Conservation (phyloP, 140 eudicot species). For the Senecio squalidus region DNA sequence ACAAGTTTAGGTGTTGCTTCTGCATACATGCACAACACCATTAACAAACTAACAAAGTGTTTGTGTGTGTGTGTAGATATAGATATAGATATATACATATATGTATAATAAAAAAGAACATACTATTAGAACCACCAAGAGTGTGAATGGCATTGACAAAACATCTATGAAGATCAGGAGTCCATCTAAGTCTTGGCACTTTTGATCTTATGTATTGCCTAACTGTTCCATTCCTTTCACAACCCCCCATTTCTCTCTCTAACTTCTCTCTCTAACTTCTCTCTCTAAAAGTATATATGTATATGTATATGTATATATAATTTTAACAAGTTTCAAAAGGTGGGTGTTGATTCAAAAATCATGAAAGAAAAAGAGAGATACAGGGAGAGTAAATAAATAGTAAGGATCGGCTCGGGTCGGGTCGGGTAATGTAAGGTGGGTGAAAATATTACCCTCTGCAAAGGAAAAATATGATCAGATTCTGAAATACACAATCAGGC, state of each 20-base stretch:
- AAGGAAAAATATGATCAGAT: conserved; percentile 1
- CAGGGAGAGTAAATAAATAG: no score
- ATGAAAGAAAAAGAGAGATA: neutral
- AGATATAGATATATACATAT: neutral
- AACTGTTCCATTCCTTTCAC: conserved; percentile 45
- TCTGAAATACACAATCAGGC: no score
- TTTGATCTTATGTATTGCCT: conserved; percentile 46
- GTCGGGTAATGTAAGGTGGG: conserved; percentile 1
- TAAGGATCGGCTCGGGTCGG: no score
- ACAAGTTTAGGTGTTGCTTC: conserved; percentile 44
- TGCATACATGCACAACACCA: conserved; percentile 26
- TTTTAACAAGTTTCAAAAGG: conserved; percentile 1
- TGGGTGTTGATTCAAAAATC: conserved; percentile 13
- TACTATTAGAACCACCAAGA: conserved; percentile 43
- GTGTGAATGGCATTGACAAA: conserved; percentile 40
- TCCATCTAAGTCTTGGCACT: conserved; percentile 48
- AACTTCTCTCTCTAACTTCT: no score
- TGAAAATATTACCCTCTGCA: conserved; percentile 29
- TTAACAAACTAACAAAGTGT: conserved; percentile 18
- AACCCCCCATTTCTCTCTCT: conserved; percentile 38
- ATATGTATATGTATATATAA: neutral
- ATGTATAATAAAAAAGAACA: conserved; percentile 3
- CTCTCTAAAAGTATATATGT: no score
- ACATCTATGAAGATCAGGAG: conserved; percentile 47
- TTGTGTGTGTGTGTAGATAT: no score